These are phyloP conservation scores for Solanum neorickii DNA, from an alignment of 257 asterid species.

Conservation along the genomic window DNA sequence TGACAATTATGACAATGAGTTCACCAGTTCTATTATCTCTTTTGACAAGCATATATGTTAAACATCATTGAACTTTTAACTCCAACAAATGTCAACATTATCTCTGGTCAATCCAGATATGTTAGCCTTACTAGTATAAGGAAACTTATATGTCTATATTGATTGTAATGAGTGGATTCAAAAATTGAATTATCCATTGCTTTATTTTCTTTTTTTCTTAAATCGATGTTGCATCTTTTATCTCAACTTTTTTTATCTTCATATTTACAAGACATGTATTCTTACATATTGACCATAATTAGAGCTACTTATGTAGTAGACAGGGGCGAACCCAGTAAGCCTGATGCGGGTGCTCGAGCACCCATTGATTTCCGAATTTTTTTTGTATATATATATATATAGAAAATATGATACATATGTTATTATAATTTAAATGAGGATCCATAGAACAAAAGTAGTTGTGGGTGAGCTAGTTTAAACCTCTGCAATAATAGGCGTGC, in stretches of 20 bases:
- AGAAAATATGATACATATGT: too few relatives aligned
- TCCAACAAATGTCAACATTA: neutral
- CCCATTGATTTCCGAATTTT: too few relatives aligned
- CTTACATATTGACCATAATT: neutral
- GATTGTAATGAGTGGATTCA: neutral
- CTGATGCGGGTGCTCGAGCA: too few relatives aligned
- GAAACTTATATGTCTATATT: neutral
- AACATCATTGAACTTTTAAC: neutral
- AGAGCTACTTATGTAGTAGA: neutral
- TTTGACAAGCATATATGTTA: neutral
- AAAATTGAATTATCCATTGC: neutral
- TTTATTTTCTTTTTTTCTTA: fast-evolving
- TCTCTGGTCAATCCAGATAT: too few relatives aligned
- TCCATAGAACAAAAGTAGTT: too few relatives aligned
- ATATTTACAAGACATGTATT: too few relatives aligned
- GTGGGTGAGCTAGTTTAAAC: too few relatives aligned
- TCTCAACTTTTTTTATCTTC: too few relatives aligned
- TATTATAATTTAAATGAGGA: too few relatives aligned
- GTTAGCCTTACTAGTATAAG: neutral
- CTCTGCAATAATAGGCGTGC: too few relatives aligned
- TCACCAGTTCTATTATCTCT: neutral
- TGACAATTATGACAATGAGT: neutral
- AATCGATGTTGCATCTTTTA: neutral
- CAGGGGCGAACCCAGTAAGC: too few relatives aligned
- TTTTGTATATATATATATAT: too few relatives aligned